phyloP scores from a whole-genome alignment of 352 stramenopile genomes.

The Saprolegnia parasitica region DNA sequence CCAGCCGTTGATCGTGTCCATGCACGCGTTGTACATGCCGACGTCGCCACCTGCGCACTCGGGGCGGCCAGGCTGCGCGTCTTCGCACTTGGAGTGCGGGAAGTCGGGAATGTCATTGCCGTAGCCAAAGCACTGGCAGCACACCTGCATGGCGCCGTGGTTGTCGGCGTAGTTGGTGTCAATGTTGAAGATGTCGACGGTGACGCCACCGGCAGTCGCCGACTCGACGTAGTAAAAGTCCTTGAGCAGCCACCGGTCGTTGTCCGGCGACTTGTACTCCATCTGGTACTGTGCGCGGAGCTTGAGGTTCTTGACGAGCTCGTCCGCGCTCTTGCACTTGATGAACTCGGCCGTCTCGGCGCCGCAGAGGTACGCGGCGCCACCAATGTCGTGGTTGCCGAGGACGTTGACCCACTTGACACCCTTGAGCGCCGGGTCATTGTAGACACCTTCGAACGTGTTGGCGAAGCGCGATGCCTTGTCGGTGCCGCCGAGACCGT shows the following conservation, averaged over 20 bases:
- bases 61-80: constrained; percentile 44
- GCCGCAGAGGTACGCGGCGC: constrained; percentile 69
- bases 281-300: constrained; percentile 56
- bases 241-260: constrained; percentile 65
- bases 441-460: constrained; percentile 66
- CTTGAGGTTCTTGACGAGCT: constrained; percentile 60
- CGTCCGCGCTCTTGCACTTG: constrained; percentile 48
- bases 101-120: constrained; percentile 62
- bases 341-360: constrained; percentile 60
- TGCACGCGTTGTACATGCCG: constrained; percentile 56
- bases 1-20: constrained; percentile 51
- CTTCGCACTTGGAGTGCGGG: constrained; percentile 37
- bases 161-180: constrained; percentile 84
- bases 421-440: constrained; percentile 42
- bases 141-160: constrained; percentile 80
- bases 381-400: constrained; percentile 69
- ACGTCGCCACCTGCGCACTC: constrained; percentile 51
- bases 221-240: constrained; percentile 58
- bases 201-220: constrained; percentile 45
- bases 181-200: constrained; percentile 68
- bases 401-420: constrained; percentile 71
- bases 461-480: constrained; percentile 60
- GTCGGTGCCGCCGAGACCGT: constrained; percentile 50
- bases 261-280: constrained; percentile 60
- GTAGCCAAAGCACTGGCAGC: constrained; percentile 85